These are phyloP conservation scores for Ceratocystis variospora DNA, from an alignment of 2,329 filamentous ascomycete species.

Conservation along the genomic window DNA sequence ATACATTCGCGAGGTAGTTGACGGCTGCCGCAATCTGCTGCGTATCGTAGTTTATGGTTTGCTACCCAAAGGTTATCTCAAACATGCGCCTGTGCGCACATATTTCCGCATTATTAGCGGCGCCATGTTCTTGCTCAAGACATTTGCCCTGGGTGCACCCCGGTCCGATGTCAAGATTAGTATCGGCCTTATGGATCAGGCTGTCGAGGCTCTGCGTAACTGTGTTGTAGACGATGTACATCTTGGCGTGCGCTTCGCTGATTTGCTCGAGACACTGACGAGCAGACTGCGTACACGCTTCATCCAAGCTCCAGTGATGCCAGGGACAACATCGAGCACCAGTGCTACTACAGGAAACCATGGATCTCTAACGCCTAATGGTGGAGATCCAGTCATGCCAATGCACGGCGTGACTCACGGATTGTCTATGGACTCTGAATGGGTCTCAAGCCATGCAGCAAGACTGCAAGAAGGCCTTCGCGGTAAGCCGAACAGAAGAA, in stretches of 20 bases:
- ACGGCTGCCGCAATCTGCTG: conserved; percentile 63
- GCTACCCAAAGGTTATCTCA: conserved; percentile 59
- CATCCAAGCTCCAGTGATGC: conserved; percentile 42
- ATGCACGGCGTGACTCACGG: background rate
- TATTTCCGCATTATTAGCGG: conserved; percentile 80
- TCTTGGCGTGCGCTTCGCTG: conserved; percentile 69
- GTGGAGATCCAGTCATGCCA: background rate
- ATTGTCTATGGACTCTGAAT: background rate
- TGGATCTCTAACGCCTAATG: background rate
- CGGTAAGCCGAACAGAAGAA: background rate
- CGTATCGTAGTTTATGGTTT: conserved; percentile 64
- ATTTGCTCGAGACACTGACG: conserved; percentile 66
- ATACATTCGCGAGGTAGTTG: conserved; percentile 63
- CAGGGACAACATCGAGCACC: conserved; percentile 10
- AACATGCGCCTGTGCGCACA: conserved; percentile 69
- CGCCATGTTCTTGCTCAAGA: conserved; percentile 73
- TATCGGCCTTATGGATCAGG: conserved; percentile 60
- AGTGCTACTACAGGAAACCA: background rate
- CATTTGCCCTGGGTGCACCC: conserved; percentile 66
- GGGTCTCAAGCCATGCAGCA: conserved; percentile 3
- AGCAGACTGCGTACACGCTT: conserved; percentile 61
- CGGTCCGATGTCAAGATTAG: conserved; percentile 65
- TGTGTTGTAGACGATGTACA: conserved; percentile 78
- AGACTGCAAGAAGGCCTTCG: background rate
- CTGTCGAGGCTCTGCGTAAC: conserved; percentile 58